Percentiles rank a stretch among this genome's conserved stretches.
Evolutionary conservation across 192 early-diverging fungal species (phyloP).

Genomic region (Mortierella alpina): DNA sequence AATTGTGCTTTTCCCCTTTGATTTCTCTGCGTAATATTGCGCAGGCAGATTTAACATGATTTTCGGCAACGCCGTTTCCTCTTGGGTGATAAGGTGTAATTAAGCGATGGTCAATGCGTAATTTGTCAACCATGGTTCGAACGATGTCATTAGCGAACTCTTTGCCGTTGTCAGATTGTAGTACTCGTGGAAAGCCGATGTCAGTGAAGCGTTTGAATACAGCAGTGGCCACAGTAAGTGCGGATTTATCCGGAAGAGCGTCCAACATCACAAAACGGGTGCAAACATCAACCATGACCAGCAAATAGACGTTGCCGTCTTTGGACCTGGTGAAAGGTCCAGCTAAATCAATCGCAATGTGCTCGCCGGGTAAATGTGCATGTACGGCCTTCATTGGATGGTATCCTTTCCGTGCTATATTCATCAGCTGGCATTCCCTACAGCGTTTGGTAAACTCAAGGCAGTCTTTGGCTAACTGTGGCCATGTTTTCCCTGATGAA

Average conservation of each 20-base stretch:
- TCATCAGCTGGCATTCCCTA: slow-evolving; percentile 26
- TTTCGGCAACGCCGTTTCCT: slow-evolving; percentile 60
- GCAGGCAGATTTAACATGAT: slow-evolving; percentile 34
- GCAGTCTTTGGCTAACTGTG: slow-evolving; percentile 19
- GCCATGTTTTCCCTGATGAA: slow-evolving; percentile 32
- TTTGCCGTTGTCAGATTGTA: slow-evolving; percentile 54
- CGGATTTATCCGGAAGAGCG: slow-evolving; percentile 23
- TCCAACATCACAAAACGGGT: slow-evolving; percentile 31
- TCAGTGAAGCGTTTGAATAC: slow-evolving; percentile 18
- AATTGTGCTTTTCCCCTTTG: slow-evolving; percentile 20
- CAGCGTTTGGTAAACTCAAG: slow-evolving; percentile 23
- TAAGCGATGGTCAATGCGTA: slow-evolving; percentile 42
- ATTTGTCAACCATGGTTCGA: slow-evolving; percentile 1
- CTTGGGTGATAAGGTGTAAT: slow-evolving; percentile 57
- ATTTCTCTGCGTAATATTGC: slow-evolving; percentile 39
- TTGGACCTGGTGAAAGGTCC: slow-evolving; percentile 14
- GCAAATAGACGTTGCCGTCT: slow-evolving; percentile 7
- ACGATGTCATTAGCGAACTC: slow-evolving; percentile 58
- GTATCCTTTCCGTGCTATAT: slow-evolving; percentile 40
- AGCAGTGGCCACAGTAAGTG: slow-evolving; percentile 8
- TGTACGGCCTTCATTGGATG: slow-evolving; percentile 27
- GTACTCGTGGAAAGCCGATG: slow-evolving; percentile 21
- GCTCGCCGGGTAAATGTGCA: slow-evolving; percentile 16
- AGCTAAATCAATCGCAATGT: slow-evolving; percentile 28
- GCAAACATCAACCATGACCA: slow-evolving; percentile 38